Percentiles rank a stretch among this genome's conserved stretches.
Evolutionary conservation across 2,329 filamentous ascomycete genomes (phyloP).

Genomic region (Fusarium agapanthi): DNA sequence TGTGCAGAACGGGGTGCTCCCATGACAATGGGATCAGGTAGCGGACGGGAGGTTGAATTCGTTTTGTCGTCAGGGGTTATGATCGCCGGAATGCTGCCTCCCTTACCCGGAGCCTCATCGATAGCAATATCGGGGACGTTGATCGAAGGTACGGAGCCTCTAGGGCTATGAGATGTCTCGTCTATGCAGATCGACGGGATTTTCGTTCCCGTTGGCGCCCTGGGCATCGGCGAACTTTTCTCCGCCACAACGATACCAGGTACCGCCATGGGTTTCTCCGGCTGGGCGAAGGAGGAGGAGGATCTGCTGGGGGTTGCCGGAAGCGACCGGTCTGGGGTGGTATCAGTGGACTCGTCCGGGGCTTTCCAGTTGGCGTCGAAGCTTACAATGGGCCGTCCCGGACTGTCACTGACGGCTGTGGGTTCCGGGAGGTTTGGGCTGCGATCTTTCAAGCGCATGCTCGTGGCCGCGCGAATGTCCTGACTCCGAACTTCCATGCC

Average conservation of each 20-base stretch:
- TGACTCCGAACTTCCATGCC: conserved; percentile 85
- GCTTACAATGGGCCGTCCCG: conserved; percentile 95
- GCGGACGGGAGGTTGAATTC: conserved; percentile 40
- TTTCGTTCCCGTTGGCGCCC: conserved; percentile 41
- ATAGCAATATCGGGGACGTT: conserved; percentile 62
- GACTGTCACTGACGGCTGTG: conserved; percentile 88
- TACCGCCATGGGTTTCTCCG: conserved; percentile 53
- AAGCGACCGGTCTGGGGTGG: conserved; percentile 57
- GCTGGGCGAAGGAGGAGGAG: conserved; percentile 38
- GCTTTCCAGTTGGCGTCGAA: conserved; percentile 87
- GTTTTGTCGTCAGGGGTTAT: conserved; percentile 55
- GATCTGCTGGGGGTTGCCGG: conserved; percentile 41
- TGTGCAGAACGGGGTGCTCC: conserved; percentile 49
- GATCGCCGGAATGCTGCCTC: conserved; percentile 53
- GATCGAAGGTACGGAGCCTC: conserved; percentile 48
- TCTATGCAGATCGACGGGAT: conserved; percentile 51
- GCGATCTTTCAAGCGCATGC: conserved; percentile 86
- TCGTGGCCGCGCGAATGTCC: conserved; percentile 90
- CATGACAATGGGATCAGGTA: conserved; percentile 57
- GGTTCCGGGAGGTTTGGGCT: conserved; percentile 89
- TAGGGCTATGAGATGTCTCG: conserved; percentile 36
- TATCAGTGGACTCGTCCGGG: conserved; percentile 74
- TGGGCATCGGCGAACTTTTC: conserved; percentile 50
- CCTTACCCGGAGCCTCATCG: conserved; percentile 42
- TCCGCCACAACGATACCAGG: conserved; percentile 65